These are phyloP conservation scores for Neopestalotiopsis clavispora DNA, from an alignment of 2,329 filamentous ascomycete genomes.

Conservation along the genomic window DNA sequence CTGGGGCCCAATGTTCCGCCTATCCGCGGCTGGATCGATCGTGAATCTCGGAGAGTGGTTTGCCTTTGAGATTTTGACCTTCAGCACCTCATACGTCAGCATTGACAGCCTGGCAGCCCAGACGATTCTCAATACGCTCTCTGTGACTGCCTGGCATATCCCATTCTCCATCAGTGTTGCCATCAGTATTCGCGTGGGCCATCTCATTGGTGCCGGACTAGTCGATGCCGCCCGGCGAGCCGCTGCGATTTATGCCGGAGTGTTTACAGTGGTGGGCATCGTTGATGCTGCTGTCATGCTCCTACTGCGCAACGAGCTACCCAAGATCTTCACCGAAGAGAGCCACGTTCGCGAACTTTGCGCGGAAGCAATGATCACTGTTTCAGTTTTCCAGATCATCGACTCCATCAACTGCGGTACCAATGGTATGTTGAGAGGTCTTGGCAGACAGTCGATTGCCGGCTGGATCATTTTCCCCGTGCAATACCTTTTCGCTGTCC, in stretches of 20 bases:
- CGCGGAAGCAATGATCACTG: constrained; percentile 35
- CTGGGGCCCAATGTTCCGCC: constrained; percentile 45
- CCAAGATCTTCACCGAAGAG: constrained; percentile 39
- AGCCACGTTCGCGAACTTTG: constrained; percentile 34
- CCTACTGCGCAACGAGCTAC: constrained; percentile 34
- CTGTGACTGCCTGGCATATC: constrained; percentile 47
- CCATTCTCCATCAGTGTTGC: constrained; percentile 48
- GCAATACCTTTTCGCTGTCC: constrained; percentile 44
- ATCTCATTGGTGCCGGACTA: constrained; percentile 44
- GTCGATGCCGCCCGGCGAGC: constrained; percentile 38
- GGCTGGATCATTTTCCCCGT: constrained; percentile 41
- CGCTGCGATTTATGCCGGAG: constrained; percentile 35
- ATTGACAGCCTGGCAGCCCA: constrained; percentile 48
- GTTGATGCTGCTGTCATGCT: constrained; percentile 39
- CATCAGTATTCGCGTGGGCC: constrained; percentile 46
- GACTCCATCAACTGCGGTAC: constrained; percentile 41
- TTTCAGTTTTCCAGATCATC: constrained; percentile 39
- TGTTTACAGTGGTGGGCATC: constrained; percentile 38
- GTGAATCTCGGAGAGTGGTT: constrained; percentile 48
- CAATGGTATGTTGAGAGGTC: constrained; percentile 44
- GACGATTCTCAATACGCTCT: constrained; percentile 45
- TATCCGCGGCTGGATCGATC: constrained; percentile 44
- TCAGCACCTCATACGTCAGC: constrained; percentile 50
- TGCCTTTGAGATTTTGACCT: constrained; percentile 48
- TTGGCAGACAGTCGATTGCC: constrained; percentile 43